Evolutionary conservation across 345 rosid species (phyloP), one percentile per base, ranked within the genome.

Genomic region (Lagerstroemia speciosa): DNA sequence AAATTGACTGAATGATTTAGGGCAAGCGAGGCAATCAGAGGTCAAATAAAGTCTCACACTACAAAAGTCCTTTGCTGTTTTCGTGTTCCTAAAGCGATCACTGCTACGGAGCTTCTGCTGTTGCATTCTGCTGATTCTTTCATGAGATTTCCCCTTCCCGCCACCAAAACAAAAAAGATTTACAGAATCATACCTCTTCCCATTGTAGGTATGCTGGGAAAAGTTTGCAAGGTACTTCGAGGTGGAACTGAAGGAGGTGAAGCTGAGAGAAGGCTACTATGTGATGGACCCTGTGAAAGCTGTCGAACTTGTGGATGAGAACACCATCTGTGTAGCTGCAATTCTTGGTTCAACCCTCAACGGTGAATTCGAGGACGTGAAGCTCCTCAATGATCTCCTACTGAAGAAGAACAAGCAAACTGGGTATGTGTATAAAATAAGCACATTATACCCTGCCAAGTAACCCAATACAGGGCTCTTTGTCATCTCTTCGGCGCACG

Each of bases 301-400:
- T 46, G 98, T 83, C 46, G 96, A 93, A 55, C 78, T 90, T 89
- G 98, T 93, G 3, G 98, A 93, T 40, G 98, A 93, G 78, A 93
- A 93, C 87, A 93, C 98, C n/a, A 93, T 90, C 65, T 93, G 98
- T 67, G 97, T 93, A 0, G 98, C 96, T 32, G 96, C 97, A 9
- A 90, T 93, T 34, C 80, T 93, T 38, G 98, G 97, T 0, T 93
- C 98, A 1, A 93, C 98, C 22, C 89, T 93, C 55, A 93, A 89
- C 27, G 98, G 97, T 43, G 98, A 93, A 77, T 93, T 93, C 64
- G 98, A 93, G 79, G 97, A 93, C 67, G 98, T 93, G 55, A 89
- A 90, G 80, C 93, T 81, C 68, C 78, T 93, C 65, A 93, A 93
- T 22, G 92, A 90, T 66, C 83, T 93, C 36, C 52, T 93, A 62